A percentile compares a stretch with the other conserved stretches of the same genome.
Evolutionary conservation across 331 rosid species (phyloP).

Genomic region (Pyracantha coccinea): DNA sequence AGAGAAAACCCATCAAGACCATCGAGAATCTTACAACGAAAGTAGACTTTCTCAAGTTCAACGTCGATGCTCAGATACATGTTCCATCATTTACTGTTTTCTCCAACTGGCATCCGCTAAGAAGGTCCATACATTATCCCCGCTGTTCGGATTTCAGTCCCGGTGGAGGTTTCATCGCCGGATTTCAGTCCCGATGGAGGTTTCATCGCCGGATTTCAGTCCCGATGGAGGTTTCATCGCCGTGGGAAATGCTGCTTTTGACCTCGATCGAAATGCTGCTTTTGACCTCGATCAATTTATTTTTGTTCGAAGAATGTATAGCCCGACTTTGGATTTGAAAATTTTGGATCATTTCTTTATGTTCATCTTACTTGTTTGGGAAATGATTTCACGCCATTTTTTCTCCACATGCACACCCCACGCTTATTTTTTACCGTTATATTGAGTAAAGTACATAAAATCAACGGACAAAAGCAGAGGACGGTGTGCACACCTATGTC

Average conservation of each 20-base stretch:
- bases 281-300: too few relatives aligned
- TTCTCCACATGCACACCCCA: too few relatives aligned
- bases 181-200: too few relatives aligned
- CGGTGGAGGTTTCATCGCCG: slow-evolving; percentile 27
- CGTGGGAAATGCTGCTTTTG: slow-evolving; percentile 14
- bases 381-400: too few relatives aligned
- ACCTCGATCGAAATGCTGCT: slow-evolving; percentile 4
- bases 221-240: slow-evolving; percentile 44
- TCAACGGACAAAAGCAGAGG: too few relatives aligned
- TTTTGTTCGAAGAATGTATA: too few relatives aligned
- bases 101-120: slow-evolving; percentile 71
- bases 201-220: slow-evolving; percentile 57
- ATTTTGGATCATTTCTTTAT: too few relatives aligned
- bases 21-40: not conserved
- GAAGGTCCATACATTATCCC: slow-evolving; percentile 42
- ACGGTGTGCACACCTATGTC: too few relatives aligned
- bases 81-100: slow-evolving; percentile 67
- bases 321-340: too few relatives aligned
- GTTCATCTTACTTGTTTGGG: not conserved
- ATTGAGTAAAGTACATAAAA: too few relatives aligned
- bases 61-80: slow-evolving; percentile 66
- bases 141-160: slow-evolving; percentile 81
- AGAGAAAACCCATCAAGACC: slow-evolving; percentile 64
- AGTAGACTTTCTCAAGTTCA: slow-evolving; percentile 40
- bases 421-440: too few relatives aligned